Evolutionary conservation across 345 rosid species (phyloP).

Genomic region (Anastatica hierochuntica): DNA sequence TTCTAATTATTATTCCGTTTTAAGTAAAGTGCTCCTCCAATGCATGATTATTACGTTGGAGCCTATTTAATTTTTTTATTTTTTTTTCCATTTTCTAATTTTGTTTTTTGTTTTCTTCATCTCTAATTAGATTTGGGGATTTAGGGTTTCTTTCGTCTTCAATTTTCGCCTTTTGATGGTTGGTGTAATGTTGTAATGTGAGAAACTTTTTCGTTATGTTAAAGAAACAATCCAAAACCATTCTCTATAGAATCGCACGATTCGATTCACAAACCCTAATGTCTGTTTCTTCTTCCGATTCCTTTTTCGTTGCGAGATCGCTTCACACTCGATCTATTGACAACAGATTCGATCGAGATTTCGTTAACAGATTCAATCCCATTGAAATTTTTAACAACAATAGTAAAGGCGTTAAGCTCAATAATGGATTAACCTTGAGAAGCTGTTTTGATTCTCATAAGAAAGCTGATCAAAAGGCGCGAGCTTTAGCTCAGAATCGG

Average conservation of each 20-base stretch:
- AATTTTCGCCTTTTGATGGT: background rate
- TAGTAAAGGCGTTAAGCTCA: conserved; percentile 9
- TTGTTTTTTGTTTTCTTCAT: background rate
- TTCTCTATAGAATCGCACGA: conserved; percentile 24
- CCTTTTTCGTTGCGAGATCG: conserved; percentile 18
- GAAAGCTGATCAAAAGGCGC: conserved; percentile 32
- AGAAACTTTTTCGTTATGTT: conserved; percentile 39
- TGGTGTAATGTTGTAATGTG: conserved; percentile 34
- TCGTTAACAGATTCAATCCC: conserved; percentile 7
- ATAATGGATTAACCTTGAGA: conserved; percentile 29
- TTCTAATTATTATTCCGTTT: background rate
- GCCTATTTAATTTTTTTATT: background rate
- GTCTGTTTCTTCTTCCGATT: conserved; percentile 25
- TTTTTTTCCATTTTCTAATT: background rate
- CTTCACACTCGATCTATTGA: conserved; percentile 21
- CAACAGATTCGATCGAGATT: background rate
- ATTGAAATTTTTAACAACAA: conserved; percentile 5
- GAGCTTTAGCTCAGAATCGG: conserved; percentile 34
- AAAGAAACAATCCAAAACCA: conserved; percentile 25
- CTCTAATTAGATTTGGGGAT: background rate
- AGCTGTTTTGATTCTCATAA: conserved; percentile 37
- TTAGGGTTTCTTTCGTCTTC: conserved; percentile 13
- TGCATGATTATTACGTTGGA: conserved; percentile 29
- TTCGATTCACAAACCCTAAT: conserved; percentile 27
- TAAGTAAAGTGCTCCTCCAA: conserved; percentile 15